Conservation (phyloP, 768 basidiomycete species). For the Thelephora ganbajun region DNA sequence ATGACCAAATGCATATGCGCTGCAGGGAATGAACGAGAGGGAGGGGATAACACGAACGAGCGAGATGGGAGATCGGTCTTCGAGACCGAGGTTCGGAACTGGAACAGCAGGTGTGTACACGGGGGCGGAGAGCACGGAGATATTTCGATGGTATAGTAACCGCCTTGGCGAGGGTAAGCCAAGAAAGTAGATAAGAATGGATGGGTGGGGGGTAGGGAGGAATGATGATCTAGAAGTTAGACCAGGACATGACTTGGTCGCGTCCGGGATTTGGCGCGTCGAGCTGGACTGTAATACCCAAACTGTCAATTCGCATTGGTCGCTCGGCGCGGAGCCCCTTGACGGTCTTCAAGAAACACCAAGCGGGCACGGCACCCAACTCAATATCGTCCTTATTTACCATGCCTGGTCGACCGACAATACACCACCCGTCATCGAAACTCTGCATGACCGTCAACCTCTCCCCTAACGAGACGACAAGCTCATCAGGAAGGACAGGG, state of each 20-base stretch:
- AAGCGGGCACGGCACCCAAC: conserved; percentile 61
- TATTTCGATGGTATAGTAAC: no score
- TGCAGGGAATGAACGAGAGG: no score
- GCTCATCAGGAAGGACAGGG: conserved; percentile 64
- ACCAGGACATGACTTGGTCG: conserved; percentile 53
- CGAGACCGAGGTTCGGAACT: no score
- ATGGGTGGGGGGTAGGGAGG: no score
- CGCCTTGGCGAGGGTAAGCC: no score
- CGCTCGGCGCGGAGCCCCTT: conserved; percentile 46
- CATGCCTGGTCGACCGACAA: conserved; percentile 42
- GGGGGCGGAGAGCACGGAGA: no score
- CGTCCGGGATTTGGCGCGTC: conserved; percentile 27
- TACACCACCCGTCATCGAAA: conserved; percentile 73
- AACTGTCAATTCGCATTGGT: conserved; percentile 46
- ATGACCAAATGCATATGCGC: no score
- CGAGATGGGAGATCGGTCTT: no score
- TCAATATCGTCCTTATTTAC: conserved; percentile 32
- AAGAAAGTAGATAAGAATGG: no score
- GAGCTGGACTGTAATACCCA: conserved; percentile 49
- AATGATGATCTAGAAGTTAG: conserved; percentile 32
- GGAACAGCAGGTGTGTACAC: no score
- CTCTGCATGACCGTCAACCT: conserved; percentile 43
- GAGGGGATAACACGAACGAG: no score
- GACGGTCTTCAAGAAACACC: conserved; percentile 58
- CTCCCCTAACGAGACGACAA: conserved; percentile 45